Conservation (phyloP, 768 basidiomycete species). For the Boletus rubescentipes region DNA sequence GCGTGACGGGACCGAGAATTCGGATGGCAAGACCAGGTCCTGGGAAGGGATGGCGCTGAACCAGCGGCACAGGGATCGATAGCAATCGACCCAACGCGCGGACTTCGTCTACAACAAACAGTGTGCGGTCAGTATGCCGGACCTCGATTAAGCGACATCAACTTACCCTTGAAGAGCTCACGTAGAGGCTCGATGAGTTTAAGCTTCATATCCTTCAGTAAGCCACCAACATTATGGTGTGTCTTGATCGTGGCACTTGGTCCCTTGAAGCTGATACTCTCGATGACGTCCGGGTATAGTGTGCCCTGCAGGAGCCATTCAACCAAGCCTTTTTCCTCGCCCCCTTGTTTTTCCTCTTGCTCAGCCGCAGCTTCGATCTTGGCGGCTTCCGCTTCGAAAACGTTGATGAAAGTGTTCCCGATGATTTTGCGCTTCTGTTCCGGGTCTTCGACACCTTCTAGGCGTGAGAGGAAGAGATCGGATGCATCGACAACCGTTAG, state of each 20-base stretch:
- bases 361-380: conserved; percentile 84
- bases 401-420: conserved; percentile 97
- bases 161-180: conserved; percentile 94
- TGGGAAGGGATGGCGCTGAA: conserved; percentile 97
- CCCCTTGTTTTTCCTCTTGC: conserved; percentile 66
- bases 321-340: conserved; percentile 80
- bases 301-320: conserved; percentile 99
- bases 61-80: conserved; percentile 87
- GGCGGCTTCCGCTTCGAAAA: conserved; percentile 92
- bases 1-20: conserved; percentile 93
- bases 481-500: conserved; percentile 96
- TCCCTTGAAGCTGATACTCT: conserved; percentile 99
- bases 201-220: conserved; percentile 96
- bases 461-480: conserved; percentile 82
- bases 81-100: conserved; percentile 89
- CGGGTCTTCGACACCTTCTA: conserved; percentile 93
- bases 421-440: conserved; percentile 98
- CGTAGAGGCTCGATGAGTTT: conserved; percentile 97
- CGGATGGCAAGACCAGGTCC: conserved; percentile 98
- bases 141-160: neutral
- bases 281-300: conserved; percentile 98
- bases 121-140: neutral
- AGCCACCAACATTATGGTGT: conserved; percentile 97
- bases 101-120: conserved; percentile 74
- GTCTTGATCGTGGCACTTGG: conserved; percentile 99